Evolutionary conservation across 2,329 filamentous ascomycete genomes (phyloP).

Genomic region (Pyrenochaeta sp.): DNA sequence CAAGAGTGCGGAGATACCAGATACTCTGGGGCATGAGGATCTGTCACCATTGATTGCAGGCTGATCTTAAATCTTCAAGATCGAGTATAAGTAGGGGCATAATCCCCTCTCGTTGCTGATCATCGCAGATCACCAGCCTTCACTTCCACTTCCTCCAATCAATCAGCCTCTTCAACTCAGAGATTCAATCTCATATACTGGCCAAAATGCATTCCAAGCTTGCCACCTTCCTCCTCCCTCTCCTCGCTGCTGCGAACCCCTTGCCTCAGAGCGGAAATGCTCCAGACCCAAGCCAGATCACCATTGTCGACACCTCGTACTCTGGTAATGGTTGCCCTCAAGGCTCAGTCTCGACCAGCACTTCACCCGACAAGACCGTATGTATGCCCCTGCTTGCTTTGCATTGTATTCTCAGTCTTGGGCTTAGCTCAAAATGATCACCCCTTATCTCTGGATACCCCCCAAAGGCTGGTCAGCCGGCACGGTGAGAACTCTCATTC

Average conservation of each 20-base stretch:
- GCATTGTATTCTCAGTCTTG: constrained; percentile 1
- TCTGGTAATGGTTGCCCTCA: constrained; percentile 47
- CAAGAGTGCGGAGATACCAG: constrained; percentile 20
- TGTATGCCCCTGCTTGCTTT: constrained; percentile 8
- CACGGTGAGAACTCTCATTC: constrained; percentile 8
- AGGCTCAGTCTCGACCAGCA: constrained; percentile 43
- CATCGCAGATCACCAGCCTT: constrained; percentile 38
- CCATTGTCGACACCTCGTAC: constrained; percentile 41
- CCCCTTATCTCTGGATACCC: constrained; percentile 1
- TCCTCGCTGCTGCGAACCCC: constrained; percentile 39
- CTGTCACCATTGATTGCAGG: constrained; percentile 3
- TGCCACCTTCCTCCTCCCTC: constrained; percentile 36
- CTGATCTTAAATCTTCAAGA: neutral
- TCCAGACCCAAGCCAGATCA: constrained; percentile 35
- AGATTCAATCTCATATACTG: constrained; percentile 4
- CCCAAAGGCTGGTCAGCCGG: neutral
- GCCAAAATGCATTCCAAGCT: constrained; percentile 43
- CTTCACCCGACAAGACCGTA: constrained; percentile 44
- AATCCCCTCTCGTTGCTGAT: constrained; percentile 20
- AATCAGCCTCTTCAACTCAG: constrained; percentile 1
- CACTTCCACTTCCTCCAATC: constrained; percentile 18
- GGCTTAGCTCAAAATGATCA: constrained; percentile 1
- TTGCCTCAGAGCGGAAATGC: constrained; percentile 26
- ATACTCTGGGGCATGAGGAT: constrained; percentile 11
- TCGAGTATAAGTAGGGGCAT: constrained; percentile 34